phyloP scores from a whole-genome alignment of 192 early-diverging fungal genomes.

The Podochytrium sp. region DNA sequence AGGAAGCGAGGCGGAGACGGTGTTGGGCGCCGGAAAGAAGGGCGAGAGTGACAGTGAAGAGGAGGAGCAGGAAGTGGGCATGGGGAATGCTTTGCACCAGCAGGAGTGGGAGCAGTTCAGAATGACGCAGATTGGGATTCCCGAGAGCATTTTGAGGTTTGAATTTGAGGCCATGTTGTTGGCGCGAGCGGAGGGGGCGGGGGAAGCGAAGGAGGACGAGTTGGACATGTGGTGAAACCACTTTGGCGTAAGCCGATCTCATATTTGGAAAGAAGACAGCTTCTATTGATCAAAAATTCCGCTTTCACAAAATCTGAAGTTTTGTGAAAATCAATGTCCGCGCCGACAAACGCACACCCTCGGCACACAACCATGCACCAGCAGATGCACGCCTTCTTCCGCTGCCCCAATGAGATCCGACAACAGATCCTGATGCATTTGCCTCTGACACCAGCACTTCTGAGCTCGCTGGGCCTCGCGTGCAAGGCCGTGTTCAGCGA shows the following conservation, averaged over 20 bases:
- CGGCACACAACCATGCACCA: background rate
- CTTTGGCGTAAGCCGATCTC: too few species aligned
- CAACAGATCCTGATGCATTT: background rate
- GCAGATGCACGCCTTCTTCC: background rate
- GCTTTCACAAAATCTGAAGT: background rate
- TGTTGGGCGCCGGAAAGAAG: background rate
- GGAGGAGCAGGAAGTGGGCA: background rate
- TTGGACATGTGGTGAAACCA: slow-evolving; percentile 21
- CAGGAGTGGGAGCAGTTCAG: slow-evolving; percentile 27
- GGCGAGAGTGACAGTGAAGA: background rate
- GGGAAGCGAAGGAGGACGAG: slow-evolving; percentile 1
- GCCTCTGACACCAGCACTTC: background rate
- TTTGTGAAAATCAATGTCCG: background rate
- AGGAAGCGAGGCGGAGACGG: background rate
- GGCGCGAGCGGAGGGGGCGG: background rate
- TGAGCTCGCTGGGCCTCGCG: too few species aligned
- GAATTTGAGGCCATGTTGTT: slow-evolving; percentile 29
- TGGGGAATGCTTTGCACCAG: too few species aligned
- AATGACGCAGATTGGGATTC: slow-evolving; percentile 20
- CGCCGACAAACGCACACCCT: background rate
- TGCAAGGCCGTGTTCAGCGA: background rate
- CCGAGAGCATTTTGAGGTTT: slow-evolving; percentile 20
- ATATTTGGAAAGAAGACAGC: background rate
- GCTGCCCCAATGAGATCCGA: background rate
- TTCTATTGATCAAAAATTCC: background rate